Conservation (phyloP, 345 rosid species). For the Gynandropsis gynandra region DNA sequence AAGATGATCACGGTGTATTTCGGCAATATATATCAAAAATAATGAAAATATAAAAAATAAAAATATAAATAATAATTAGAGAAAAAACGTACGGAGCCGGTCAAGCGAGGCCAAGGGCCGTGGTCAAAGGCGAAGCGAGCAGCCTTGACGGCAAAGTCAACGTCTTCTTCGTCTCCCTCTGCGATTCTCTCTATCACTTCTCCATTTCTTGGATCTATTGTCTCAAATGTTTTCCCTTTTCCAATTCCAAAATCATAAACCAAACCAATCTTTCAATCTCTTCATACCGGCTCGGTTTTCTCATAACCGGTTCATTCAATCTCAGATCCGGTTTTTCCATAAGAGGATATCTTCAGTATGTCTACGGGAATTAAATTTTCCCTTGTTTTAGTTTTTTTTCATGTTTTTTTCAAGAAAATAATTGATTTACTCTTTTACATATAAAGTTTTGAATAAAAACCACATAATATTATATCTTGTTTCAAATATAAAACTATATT, state of each 20-base stretch:
- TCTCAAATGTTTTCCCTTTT: conserved; percentile 48
- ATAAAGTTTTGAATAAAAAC: too few relatives aligned
- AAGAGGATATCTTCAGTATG: too few relatives aligned
- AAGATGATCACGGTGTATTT: too few relatives aligned
- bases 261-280: conserved; percentile 5
- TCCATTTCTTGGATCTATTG: conserved; percentile 51
- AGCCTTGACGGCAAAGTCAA: conserved; percentile 52
- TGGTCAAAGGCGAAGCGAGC: conserved; percentile 60
- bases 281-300: conserved; percentile 9
- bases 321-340: too few relatives aligned
- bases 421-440: too few relatives aligned
- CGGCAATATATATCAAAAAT: too few relatives aligned
- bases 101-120: conserved; percentile 65
- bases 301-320: too few relatives aligned
- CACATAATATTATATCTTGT: too few relatives aligned
- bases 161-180: conserved; percentile 49
- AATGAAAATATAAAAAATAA: neutral
- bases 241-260: neutral
- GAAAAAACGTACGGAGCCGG: conserved; percentile 49
- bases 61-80: neutral
- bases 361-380: too few relatives aligned
- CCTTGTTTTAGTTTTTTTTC: too few relatives aligned
- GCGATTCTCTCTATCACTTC: conserved; percentile 37
- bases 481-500: too few relatives aligned
- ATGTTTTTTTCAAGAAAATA: too few relatives aligned